Percentiles rank a stretch among this genome's conserved stretches.
phyloP scores from a whole-genome alignment of 2,329 filamentous ascomycete species.

The Sporothrix globosa region DNA sequence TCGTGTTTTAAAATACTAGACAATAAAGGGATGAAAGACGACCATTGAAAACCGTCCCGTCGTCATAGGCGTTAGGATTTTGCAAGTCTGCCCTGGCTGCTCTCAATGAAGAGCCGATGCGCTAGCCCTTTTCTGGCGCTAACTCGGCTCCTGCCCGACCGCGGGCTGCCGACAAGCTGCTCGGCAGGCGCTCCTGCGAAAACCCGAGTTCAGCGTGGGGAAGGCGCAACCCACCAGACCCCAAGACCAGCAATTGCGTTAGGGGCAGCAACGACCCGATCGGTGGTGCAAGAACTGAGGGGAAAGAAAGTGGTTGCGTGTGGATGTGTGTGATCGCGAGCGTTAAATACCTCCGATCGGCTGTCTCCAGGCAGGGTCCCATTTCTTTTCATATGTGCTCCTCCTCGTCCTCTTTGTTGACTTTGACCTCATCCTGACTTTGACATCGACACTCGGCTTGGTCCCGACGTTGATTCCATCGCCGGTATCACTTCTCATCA shows the following conservation, averaged over 20 bases:
- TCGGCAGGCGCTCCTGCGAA: constrained; percentile 33
- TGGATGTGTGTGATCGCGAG: background rate
- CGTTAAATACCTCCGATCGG: constrained; percentile 13
- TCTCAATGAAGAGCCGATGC: background rate
- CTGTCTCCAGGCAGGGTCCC: background rate
- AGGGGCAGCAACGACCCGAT: constrained; percentile 10
- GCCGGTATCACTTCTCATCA: too few species aligned
- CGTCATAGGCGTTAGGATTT: constrained; percentile 16
- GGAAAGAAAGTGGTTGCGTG: background rate
- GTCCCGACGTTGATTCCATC: background rate
- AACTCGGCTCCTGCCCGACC: constrained; percentile 18
- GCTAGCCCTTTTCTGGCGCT: constrained; percentile 3
- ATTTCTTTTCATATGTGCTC: too few species aligned
- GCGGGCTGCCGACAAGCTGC: background rate
- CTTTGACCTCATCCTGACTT: background rate
- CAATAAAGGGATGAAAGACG: background rate
- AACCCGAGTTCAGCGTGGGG: constrained; percentile 27
- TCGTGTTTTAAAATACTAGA: background rate
- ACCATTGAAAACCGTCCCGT: background rate
- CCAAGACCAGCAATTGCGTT: constrained; percentile 11
- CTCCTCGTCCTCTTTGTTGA: background rate
- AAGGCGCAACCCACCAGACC: constrained; percentile 3
- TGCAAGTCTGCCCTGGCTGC: background rate
- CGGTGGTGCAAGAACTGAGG: constrained; percentile 27
- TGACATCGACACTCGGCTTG: background rate